These are phyloP conservation scores for Coffea humblotiana DNA, from an alignment of 305 asterid genomes.

Conservation along the genomic window DNA sequence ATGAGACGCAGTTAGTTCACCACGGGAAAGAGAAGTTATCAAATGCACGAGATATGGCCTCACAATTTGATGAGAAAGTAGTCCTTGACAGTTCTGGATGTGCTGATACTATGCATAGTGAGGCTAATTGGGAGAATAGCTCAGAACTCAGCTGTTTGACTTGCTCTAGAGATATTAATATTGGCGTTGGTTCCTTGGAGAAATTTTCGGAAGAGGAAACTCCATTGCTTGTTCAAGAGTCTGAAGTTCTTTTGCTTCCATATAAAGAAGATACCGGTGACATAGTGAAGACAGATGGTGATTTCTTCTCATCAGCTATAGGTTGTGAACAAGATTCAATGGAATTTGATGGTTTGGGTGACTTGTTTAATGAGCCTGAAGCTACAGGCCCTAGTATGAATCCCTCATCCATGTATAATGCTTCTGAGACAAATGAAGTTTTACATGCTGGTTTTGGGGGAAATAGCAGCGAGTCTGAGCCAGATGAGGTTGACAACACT, in stretches of 20 bases:
- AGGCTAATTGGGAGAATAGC: constrained; percentile 29
- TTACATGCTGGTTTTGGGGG: constrained; percentile 43
- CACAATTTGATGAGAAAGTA: constrained; percentile 33
- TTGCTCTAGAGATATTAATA: constrained; percentile 30
- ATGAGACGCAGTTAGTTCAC: constrained; percentile 27
- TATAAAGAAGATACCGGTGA: constrained; percentile 46
- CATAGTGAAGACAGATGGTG: constrained; percentile 30
- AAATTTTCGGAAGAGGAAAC: constrained; percentile 36
- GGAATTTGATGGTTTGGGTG: constrained; percentile 70
- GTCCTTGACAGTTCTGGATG: constrained; percentile 23
- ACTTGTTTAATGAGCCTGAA: constrained; percentile 81
- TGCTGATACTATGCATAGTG: constrained; percentile 31
- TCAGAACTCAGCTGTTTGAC: constrained; percentile 35
- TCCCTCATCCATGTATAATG: constrained; percentile 28
- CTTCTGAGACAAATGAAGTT: constrained; percentile 35
- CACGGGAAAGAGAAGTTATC: constrained; percentile 26
- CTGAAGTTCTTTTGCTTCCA: constrained; percentile 50
- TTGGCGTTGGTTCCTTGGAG: constrained; percentile 28
- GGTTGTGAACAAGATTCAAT: constrained; percentile 44
- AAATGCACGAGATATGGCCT: constrained; percentile 28
- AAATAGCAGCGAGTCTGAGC: constrained; percentile 72
- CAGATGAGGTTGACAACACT: constrained; percentile 82
- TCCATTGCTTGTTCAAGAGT: constrained; percentile 46
- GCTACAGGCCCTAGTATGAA: constrained; percentile 32
- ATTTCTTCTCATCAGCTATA: constrained; percentile 33